These are phyloP conservation scores for Lycium ferocissimum DNA, from an alignment of 257 asterid genomes.

Conservation along the genomic window DNA sequence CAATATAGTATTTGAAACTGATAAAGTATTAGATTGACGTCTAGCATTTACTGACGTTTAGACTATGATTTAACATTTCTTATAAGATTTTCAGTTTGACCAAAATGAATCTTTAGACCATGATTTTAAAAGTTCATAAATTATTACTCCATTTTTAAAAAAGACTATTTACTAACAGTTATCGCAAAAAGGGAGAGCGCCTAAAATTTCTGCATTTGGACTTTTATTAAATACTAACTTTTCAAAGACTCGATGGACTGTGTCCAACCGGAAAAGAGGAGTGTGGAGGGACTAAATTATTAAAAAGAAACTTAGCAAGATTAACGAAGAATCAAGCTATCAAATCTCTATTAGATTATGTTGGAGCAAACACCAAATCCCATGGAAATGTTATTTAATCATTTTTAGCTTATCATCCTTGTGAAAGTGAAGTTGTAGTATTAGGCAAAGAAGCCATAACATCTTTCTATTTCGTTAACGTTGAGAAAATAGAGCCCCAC, in stretches of 20 bases:
- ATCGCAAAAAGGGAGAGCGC: not conserved
- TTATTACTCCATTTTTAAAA: not conserved
- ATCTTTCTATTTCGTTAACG: not conserved
- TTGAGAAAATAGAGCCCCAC: not conserved
- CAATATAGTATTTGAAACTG: not conserved
- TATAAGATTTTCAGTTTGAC: not conserved
- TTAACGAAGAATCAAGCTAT: slow-evolving; percentile 19
- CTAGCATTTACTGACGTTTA: too few species aligned
- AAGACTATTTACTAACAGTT: too few species aligned
- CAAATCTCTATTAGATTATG: slow-evolving; percentile 15
- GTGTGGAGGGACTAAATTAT: not conserved
- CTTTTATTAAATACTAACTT: not conserved
- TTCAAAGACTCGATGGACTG: not conserved
- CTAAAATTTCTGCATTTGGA: not conserved
- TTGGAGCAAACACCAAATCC: not conserved
- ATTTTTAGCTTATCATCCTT: not conserved
- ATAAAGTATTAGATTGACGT: not conserved
- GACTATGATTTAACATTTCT: not conserved
- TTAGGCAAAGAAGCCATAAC: not conserved
- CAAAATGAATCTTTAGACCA: too few species aligned
- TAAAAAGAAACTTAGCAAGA: not conserved
- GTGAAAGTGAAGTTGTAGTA: slow-evolving; percentile 1
- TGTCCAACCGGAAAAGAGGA: not conserved
- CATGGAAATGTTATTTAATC: not conserved
- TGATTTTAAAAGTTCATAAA: not conserved